Percentiles rank a stretch among this genome's conserved stretches.
These are phyloP conservation scores for Daedaleopsis sinensis DNA, from an alignment of 768 basidiomycete species.

Conservation along the genomic window DNA sequence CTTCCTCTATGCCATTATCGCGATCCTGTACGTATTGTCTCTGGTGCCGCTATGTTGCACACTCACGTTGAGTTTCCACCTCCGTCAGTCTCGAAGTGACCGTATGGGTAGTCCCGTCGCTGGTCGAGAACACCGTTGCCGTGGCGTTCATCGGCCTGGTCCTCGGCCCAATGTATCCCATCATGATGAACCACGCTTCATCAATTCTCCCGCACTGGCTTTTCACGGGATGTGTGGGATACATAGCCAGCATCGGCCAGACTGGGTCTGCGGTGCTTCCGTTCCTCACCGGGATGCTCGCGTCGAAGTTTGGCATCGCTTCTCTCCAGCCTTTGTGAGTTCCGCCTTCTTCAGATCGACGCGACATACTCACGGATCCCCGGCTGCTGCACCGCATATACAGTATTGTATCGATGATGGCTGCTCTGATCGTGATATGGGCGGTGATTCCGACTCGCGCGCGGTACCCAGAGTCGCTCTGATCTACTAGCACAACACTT, in stretches of 20 bases:
- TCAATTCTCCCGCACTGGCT: slow-evolving; percentile 73
- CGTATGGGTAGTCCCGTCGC: slow-evolving; percentile 54
- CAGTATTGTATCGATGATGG: background rate
- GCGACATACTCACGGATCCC: background rate
- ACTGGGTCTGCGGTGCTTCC: slow-evolving; percentile 66
- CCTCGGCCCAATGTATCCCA: slow-evolving; percentile 55
- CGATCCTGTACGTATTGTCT: slow-evolving; percentile 23
- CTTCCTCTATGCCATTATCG: slow-evolving; percentile 31
- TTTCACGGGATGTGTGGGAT: slow-evolving; percentile 52
- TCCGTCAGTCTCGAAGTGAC: slow-evolving; percentile 30
- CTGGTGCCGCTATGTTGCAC: background rate
- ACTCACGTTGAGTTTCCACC: background rate
- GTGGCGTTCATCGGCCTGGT: slow-evolving; percentile 38
- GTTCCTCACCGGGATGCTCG: slow-evolving; percentile 72
- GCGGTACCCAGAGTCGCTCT: no score
- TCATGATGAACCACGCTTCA: slow-evolving; percentile 69
- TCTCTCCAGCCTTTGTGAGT: slow-evolving; percentile 67
- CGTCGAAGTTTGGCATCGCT: slow-evolving; percentile 61
- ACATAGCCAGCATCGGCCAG: slow-evolving; percentile 52
- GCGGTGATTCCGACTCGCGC: no score
- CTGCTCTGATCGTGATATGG: no score
- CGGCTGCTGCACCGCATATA: background rate
- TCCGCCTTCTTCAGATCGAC: background rate
- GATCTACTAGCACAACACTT: no score
- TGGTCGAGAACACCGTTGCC: slow-evolving; percentile 54